Percentiles rank a stretch among this genome's conserved stretches.
These are phyloP conservation scores for Aspergillus cejpii DNA, from an alignment of 2,329 filamentous ascomycete genomes.

Conservation along the genomic window DNA sequence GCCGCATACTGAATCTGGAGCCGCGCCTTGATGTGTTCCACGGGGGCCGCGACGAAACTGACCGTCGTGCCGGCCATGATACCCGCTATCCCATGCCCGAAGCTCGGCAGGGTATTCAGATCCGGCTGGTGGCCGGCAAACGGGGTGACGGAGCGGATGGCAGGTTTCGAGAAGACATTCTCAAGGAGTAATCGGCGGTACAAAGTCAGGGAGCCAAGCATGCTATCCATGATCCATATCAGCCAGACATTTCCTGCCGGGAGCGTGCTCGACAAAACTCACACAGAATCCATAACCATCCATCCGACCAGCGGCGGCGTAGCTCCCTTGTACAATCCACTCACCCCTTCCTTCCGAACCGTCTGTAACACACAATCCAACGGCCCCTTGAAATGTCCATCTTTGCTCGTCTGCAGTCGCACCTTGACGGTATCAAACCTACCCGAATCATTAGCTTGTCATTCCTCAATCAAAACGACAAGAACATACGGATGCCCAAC, in stretches of 20 bases:
- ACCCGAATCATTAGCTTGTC: neutral
- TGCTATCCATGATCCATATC: constrained; percentile 39
- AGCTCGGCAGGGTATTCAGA: constrained; percentile 55
- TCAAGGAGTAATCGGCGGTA: constrained; percentile 81
- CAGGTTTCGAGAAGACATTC: constrained; percentile 61
- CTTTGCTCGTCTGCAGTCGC: constrained; percentile 77
- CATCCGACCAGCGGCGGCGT: constrained; percentile 88
- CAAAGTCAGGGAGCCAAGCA: constrained; percentile 86
- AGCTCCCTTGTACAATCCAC: constrained; percentile 88
- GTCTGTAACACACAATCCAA: constrained; percentile 81
- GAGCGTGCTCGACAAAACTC: constrained; percentile 15
- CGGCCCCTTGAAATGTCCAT: constrained; percentile 73
- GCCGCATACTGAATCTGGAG: constrained; percentile 91
- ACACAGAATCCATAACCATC: constrained; percentile 93
- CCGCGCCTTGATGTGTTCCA: constrained; percentile 91
- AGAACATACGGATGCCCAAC: constrained; percentile 54
- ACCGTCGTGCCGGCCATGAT: constrained; percentile 83
- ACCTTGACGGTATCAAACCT: constrained; percentile 97
- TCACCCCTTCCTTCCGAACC: constrained; percentile 72
- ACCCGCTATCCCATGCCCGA: constrained; percentile 83
- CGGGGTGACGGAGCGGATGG: constrained; percentile 34
- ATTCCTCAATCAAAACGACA: neutral
- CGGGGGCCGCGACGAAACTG: constrained; percentile 83
- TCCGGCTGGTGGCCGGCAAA: constrained; percentile 32
- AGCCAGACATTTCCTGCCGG: neutral